Evolutionary conservation across 768 basidiomycete genomes (phyloP), one percentile per base, ranked within the genome.

Genomic region (Serendipita sp.): DNA sequence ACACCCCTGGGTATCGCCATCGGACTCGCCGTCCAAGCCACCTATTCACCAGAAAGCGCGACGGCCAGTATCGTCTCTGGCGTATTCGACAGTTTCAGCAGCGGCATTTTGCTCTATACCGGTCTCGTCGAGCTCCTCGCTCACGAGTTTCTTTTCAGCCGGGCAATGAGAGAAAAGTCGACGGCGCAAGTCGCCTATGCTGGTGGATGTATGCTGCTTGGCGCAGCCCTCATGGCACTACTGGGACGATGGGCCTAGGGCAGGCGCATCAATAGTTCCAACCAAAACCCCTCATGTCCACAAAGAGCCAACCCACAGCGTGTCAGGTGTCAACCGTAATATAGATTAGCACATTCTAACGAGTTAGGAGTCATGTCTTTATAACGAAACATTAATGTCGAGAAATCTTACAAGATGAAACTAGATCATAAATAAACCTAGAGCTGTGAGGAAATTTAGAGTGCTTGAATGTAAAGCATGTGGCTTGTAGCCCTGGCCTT

Each of bases 101-200:
- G 91, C 0, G 95, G 95, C 2, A 91, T 98, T 69, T 74, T 98
- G 52, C 74, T 95, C 13, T 93, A 90, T 71, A 92, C 91, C 0
- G 89, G 88, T 27, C 76, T 91, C 27, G 91, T 92, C 37, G 90
- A 93, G 80, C 80, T 96, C 0, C 79, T 98, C 50, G 95, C 91
- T 1, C 94, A 96, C 71, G 95, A 97, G 70, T 96, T 98, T 74
- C 71, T 98, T 44, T 92, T 95, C 75, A 92, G 83, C 76, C 82
- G 84, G 65, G 82, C 89, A 64, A 90, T 93, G 86, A 82, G 86
- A 72, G 77, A 81, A n/a, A 81, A 80, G 3, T 82, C 83, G 3
- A 82, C 81, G 63, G 69, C 73, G 31, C 83, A 83, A 69, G 74
- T 95, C n/a, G 73, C 78, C 0, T 95, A 88, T 67, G 84, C 89